Percentiles rank a stretch among this genome's conserved stretches.
phyloP scores from a whole-genome alignment of 2,329 filamentous ascomycete species.

The Rosellinia necatrix region DNA sequence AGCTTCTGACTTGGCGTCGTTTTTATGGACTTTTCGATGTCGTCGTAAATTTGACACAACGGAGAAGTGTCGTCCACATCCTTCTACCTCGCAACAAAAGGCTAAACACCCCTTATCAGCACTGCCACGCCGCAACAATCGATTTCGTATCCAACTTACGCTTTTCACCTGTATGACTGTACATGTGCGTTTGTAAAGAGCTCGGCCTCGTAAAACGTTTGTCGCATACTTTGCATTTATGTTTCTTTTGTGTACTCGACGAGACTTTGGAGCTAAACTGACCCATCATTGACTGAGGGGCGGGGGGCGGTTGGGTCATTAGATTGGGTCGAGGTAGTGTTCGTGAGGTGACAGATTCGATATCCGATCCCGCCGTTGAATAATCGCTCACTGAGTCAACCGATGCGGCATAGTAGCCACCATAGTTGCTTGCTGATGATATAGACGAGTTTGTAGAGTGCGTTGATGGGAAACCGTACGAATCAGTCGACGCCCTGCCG shows the following conservation, averaged over 20 bases:
- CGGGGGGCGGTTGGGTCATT: slow-evolving; percentile 71
- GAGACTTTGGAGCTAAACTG: slow-evolving; percentile 97
- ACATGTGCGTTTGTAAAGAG: slow-evolving; percentile 96
- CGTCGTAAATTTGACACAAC: slow-evolving; percentile 94
- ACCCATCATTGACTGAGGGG: slow-evolving; percentile 96
- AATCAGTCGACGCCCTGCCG: slow-evolving; percentile 76
- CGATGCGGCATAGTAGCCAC: slow-evolving; percentile 83
- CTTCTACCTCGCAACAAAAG: slow-evolving; percentile 91
- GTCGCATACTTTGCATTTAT: slow-evolving; percentile 99
- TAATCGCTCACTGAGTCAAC: slow-evolving; percentile 90
- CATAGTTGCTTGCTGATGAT: slow-evolving; percentile 78
- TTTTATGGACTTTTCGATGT: slow-evolving; percentile 95
- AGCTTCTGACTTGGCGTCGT: slow-evolving; percentile 66
- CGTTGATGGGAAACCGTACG: slow-evolving; percentile 86
- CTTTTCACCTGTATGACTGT: slow-evolving; percentile 97
- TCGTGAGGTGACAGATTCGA: slow-evolving; percentile 78
- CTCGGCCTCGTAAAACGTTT: slow-evolving; percentile 95
- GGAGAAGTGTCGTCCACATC: slow-evolving; percentile 94
- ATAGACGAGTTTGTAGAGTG: slow-evolving; percentile 90
- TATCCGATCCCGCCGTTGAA: slow-evolving; percentile 85
- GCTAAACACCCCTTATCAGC: slow-evolving; percentile 56
- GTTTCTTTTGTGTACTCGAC: slow-evolving; percentile 96
- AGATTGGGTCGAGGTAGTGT: slow-evolving; percentile 79
- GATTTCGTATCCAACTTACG: slow-evolving; percentile 65
- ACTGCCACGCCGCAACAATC: not conserved